These are phyloP conservation scores for Sphaerulina vaccinii DNA, from an alignment of 2,329 filamentous ascomycete genomes.

Conservation along the genomic window DNA sequence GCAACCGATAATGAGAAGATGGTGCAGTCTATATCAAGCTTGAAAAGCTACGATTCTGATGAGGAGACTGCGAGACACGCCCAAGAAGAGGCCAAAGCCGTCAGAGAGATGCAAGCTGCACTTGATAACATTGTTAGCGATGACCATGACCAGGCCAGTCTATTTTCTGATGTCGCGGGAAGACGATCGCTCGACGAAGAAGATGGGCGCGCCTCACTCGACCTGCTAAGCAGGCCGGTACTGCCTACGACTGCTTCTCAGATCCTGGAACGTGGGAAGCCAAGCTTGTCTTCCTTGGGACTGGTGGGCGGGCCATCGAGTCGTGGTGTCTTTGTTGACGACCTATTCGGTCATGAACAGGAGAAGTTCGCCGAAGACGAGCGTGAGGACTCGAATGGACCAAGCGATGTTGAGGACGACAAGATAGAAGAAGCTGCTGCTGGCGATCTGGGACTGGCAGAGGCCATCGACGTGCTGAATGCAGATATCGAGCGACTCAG, in stretches of 20 bases:
- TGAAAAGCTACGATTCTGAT: conserved; percentile 78
- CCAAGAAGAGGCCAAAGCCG: conserved; percentile 71
- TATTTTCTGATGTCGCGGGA: conserved; percentile 60
- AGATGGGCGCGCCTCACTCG: conserved; percentile 21
- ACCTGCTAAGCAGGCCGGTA: conserved; percentile 18
- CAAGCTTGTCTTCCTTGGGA: conserved; percentile 86
- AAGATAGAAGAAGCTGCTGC: conserved; percentile 92
- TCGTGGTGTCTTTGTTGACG: conserved; percentile 88
- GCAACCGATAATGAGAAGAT: conserved; percentile 74
- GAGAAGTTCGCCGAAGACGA: conserved; percentile 83
- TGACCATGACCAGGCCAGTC: conserved; percentile 62
- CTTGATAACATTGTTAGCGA: conserved; percentile 90
- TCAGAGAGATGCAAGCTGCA: conserved; percentile 89
- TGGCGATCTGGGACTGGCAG: conserved; percentile 86
- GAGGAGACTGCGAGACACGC: conserved; percentile 53
- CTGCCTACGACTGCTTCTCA: conserved; percentile 12
- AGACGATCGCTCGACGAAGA: conserved; percentile 54
- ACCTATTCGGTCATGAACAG: conserved; percentile 90
- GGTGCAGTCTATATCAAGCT: conserved; percentile 72
- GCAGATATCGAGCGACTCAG: conserved; percentile 85
- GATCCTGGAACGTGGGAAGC: conserved; percentile 62
- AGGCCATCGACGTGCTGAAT: conserved; percentile 85
- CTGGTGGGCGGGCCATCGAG: conserved; percentile 83
- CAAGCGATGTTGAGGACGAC: conserved; percentile 66
- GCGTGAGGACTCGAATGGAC: conserved; percentile 66